Conservation (phyloP, 192 early-diverging fungal species). For the Globomyces pollinis-pini region DNA sequence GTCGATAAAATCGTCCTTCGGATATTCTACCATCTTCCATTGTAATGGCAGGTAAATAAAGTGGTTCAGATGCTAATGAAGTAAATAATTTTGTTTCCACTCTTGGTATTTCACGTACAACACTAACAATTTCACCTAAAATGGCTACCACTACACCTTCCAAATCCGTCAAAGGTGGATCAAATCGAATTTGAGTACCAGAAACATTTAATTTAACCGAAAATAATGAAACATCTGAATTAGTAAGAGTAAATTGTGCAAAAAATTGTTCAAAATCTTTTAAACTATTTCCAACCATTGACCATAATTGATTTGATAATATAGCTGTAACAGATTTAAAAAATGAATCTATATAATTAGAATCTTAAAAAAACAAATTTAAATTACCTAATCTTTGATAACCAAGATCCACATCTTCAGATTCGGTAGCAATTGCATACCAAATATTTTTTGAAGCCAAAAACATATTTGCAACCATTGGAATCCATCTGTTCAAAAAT, state of each 20-base stretch:
- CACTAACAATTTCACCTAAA: constrained; percentile 46
- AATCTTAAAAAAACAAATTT: background rate
- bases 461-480: constrained; percentile 49
- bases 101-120: constrained; percentile 46
- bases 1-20: constrained; percentile 40
- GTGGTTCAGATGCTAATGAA: constrained; percentile 28
- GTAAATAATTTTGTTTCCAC: constrained; percentile 57
- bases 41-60: constrained; percentile 39
- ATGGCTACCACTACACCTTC: constrained; percentile 42
- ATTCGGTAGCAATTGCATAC: constrained; percentile 45
- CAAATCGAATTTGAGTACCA: constrained; percentile 55
- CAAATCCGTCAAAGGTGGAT: constrained; percentile 48
- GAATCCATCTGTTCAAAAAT: constrained; percentile 52
- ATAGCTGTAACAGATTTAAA: constrained; percentile 53
- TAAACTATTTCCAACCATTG: constrained; percentile 35
- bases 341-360: constrained; percentile 20
- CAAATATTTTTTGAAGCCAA: constrained; percentile 48
- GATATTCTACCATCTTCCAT: constrained; percentile 50
- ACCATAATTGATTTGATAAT: constrained; percentile 54
- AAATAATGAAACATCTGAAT: constrained; percentile 42
- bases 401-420: constrained; percentile 43
- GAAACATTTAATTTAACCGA: constrained; percentile 39
- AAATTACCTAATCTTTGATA: constrained; percentile 43
- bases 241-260: constrained; percentile 32
- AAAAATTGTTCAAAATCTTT: constrained; percentile 51